Conservation (phyloP, 2,329 filamentous ascomycete species). For the Trichoderma sp. region DNA sequence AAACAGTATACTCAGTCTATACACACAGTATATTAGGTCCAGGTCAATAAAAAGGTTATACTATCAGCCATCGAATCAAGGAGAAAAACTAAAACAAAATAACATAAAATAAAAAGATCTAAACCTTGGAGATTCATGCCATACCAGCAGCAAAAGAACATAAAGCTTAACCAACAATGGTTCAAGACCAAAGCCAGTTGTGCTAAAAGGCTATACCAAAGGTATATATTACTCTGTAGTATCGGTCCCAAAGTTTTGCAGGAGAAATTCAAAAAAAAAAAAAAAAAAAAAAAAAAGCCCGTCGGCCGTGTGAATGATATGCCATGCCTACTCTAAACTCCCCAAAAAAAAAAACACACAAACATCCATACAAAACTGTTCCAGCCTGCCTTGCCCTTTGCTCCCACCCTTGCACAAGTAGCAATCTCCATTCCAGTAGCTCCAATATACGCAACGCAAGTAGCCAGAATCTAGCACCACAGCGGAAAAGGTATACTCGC, state of each 20-base stretch:
- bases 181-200: neutral
- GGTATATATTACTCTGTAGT: neutral
- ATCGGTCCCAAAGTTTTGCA: neutral
- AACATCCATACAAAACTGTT: slow-evolving; percentile 9
- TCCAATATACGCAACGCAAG: slow-evolving; percentile 23
- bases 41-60: too few relatives aligned
- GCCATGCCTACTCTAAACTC: slow-evolving; percentile 20
- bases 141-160: too few relatives aligned
- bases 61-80: too few relatives aligned
- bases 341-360: slow-evolving; percentile 3
- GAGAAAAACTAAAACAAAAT: too few relatives aligned
- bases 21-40: too few relatives aligned
- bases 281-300: too few relatives aligned
- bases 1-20: too few relatives aligned
- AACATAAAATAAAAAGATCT: too few relatives aligned
- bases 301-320: slow-evolving; percentile 12
- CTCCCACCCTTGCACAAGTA: slow-evolving; percentile 10
- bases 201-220: neutral
- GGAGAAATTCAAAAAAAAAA: neutral
- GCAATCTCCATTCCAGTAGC: slow-evolving; percentile 4
- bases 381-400: slow-evolving; percentile 12
- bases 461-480: slow-evolving; percentile 33
- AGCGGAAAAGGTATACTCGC: slow-evolving; percentile 25
- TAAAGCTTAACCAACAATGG: neutral
- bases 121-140: too few relatives aligned